These are phyloP conservation scores for Solanum chilense DNA, from an alignment of 257 asterid genomes.

Conservation along the genomic window DNA sequence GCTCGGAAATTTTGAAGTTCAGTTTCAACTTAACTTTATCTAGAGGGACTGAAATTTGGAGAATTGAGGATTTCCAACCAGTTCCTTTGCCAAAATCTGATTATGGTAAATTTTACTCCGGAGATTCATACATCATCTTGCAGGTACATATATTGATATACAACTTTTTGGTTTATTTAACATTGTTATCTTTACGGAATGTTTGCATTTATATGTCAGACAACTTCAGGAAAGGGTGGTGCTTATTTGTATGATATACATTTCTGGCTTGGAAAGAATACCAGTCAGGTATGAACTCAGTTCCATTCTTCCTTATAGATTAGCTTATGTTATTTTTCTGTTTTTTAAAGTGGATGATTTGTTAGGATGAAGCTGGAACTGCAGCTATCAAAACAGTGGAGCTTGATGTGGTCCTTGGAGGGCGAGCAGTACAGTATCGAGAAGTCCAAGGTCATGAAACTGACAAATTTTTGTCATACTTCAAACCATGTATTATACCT, in stretches of 20 bases:
- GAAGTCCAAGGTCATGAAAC: constrained; percentile 92
- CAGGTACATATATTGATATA: constrained; percentile 28
- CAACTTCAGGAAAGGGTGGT: constrained; percentile 91
- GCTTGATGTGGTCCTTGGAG: constrained; percentile 94
- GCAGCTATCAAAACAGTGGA: constrained; percentile 96
- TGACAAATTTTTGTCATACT: constrained; percentile 85
- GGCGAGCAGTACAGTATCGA: constrained; percentile 94
- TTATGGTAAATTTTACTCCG: constrained; percentile 62
- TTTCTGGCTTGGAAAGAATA: constrained; percentile 97
- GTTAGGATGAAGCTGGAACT: constrained; percentile 94
- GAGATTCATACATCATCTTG: constrained; percentile 66
- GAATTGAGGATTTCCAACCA: constrained; percentile 65
- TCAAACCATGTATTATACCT: constrained; percentile 92
- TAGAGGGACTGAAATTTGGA: constrained; percentile 75
- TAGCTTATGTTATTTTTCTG: neutral
- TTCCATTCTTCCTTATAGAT: constrained; percentile 1
- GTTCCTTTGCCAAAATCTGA: constrained; percentile 61
- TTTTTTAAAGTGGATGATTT: neutral
- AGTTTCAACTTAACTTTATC: constrained; percentile 30
- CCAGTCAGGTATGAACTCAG: constrained; percentile 68
- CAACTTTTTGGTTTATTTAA: neutral
- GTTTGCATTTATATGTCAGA: constrained; percentile 30
- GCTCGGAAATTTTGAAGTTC: neutral
- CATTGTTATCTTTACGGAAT: neutral
- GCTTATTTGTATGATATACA: constrained; percentile 88